A percentile compares a stretch with the other conserved stretches of the same genome.
These are phyloP conservation scores for Alternaria burnsii DNA, from an alignment of 2,329 filamentous ascomycete genomes.

Conservation along the genomic window DNA sequence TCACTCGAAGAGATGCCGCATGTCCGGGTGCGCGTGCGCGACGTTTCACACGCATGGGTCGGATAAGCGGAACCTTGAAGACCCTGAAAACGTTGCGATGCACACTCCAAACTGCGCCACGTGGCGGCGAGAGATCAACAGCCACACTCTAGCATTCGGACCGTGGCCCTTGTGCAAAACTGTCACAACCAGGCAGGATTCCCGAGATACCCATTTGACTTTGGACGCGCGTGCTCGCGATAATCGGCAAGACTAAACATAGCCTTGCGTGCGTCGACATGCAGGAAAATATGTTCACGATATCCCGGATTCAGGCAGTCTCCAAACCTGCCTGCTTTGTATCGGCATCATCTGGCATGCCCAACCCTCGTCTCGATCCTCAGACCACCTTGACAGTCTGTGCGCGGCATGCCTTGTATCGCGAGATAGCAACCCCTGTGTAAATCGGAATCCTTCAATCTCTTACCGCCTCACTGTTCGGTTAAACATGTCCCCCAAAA, in stretches of 20 bases:
- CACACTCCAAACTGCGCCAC: constrained; percentile 12
- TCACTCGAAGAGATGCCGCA: constrained; percentile 7
- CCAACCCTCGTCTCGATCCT: constrained; percentile 8
- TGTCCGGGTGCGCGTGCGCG: constrained; percentile 10
- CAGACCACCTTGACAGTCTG: constrained; percentile 10
- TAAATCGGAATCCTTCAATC: constrained; percentile 15
- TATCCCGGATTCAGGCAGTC: not conserved
- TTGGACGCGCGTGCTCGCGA: constrained; percentile 5
- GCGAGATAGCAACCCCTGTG: constrained; percentile 7
- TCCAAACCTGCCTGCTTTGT: constrained; percentile 5
- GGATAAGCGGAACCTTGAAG: constrained; percentile 2
- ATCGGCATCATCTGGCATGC: constrained; percentile 9
- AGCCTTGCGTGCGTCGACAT: not conserved
- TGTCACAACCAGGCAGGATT: constrained; percentile 7
- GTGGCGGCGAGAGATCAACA: constrained; percentile 12
- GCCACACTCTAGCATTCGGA: not conserved
- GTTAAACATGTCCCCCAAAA: constrained; percentile 7
- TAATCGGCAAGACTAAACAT: not conserved
- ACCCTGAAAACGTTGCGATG: constrained; percentile 8
- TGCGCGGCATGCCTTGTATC: constrained; percentile 11
- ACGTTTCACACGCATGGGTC: constrained; percentile 8
- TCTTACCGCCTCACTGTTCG: constrained; percentile 17
- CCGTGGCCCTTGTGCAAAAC: not conserved
- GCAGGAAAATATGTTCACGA: not conserved
- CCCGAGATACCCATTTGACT: not conserved